These are phyloP conservation scores for Tricholoma furcatifolium DNA, from an alignment of 768 basidiomycete species.

Conservation along the genomic window DNA sequence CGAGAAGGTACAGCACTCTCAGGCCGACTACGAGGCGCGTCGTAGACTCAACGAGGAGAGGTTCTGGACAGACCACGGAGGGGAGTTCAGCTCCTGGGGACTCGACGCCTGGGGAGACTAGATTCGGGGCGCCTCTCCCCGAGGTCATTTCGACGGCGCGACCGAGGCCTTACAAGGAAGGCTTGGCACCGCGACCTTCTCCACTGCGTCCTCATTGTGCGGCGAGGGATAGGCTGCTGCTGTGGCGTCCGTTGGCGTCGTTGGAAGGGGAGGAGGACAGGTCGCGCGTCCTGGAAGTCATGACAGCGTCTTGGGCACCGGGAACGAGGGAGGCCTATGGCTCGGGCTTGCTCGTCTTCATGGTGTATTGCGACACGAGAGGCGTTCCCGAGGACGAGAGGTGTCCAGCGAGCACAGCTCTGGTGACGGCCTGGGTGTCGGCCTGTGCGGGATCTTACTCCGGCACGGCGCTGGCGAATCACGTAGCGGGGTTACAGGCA, in stretches of 20 bases:
- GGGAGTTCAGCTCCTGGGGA: background rate
- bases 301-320: background rate
- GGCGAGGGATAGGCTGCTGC: slow-evolving; percentile 21
- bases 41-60: background rate
- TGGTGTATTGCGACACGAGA: no score
- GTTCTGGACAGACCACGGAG: background rate
- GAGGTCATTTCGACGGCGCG: background rate
- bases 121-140: background rate
- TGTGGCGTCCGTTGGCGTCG: slow-evolving; percentile 27
- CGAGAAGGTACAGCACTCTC: background rate
- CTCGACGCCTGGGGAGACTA: background rate
- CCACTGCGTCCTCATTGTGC: slow-evolving; percentile 24
- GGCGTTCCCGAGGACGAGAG: no score
- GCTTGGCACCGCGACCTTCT: slow-evolving; percentile 18
- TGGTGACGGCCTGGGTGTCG: no score
- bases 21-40: no score
- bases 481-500: slow-evolving; percentile 29
- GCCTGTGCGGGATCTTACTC: no score
- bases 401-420: no score
- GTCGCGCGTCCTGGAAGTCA: background rate
- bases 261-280: slow-evolving; percentile 3
- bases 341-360: background rate
- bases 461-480: no score
- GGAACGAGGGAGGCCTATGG: background rate
- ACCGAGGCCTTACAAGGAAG: slow-evolving; percentile 1